These are phyloP conservation scores for Rubia yunnanensis DNA, from an alignment of 257 asterid genomes.

Conservation along the genomic window DNA sequence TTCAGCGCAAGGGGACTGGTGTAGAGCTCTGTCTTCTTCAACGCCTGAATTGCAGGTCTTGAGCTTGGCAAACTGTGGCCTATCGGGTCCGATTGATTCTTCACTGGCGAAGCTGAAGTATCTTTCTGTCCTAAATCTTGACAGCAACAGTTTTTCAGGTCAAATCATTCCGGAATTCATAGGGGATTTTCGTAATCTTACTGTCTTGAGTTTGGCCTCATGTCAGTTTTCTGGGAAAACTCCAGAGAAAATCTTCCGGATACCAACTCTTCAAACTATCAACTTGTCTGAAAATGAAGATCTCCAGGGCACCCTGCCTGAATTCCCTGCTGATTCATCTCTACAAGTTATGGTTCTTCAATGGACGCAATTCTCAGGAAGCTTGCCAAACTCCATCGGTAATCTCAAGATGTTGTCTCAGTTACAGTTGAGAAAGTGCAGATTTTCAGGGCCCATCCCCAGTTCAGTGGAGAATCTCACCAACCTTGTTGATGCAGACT, in stretches of 20 bases:
- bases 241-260: conserved; percentile 37
- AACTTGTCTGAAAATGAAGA: conserved; percentile 35
- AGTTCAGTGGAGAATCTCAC: conserved; percentile 32
- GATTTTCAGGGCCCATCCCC: conserved; percentile 46
- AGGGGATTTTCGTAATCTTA: conserved; percentile 31
- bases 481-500: conserved; percentile 28
- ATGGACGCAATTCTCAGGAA: conserved; percentile 38
- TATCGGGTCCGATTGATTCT: conserved; percentile 28
- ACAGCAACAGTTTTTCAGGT: conserved; percentile 28
- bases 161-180: conserved; percentile 28
- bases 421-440: conserved; percentile 27
- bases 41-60: conserved; percentile 23
- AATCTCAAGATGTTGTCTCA: conserved; percentile 28
- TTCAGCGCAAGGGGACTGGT: conserved; percentile 26
- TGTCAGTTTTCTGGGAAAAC: conserved; percentile 30
- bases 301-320: conserved; percentile 47
- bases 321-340: conserved; percentile 40
- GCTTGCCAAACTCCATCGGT: conserved; percentile 40
- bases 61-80: conserved; percentile 21
- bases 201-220: conserved; percentile 22
- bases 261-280: conserved; percentile 26
- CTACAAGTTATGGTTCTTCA: conserved; percentile 30
- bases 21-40: conserved; percentile 18
- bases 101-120: conserved; percentile 26
- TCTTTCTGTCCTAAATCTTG: conserved; percentile 37